phyloP scores from a whole-genome alignment of 129 eudicot species.

The Centaurea solstitialis region DNA sequence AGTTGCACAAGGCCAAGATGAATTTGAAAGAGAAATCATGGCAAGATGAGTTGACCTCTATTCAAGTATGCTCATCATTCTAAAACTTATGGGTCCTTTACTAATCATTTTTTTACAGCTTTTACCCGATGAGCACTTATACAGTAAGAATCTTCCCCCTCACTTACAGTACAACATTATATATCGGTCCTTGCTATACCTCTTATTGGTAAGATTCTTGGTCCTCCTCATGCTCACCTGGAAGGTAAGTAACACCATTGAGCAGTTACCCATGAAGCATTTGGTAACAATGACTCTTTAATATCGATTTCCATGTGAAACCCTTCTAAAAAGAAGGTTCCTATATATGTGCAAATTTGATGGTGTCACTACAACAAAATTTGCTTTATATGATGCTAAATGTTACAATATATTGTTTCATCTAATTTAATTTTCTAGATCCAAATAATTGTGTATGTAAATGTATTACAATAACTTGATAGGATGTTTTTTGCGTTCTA shows the following conservation, averaged over 20 bases:
- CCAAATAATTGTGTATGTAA: neutral
- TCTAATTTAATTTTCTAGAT: neutral
- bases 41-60: constrained; percentile 69
- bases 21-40: constrained; percentile 62
- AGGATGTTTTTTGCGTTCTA: no score
- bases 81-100: neutral
- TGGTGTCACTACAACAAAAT: no score
- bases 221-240: no score
- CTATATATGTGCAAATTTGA: neutral
- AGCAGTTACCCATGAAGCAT: no score
- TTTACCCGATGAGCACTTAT: no score
- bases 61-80: constrained; percentile 52
- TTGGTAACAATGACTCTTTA: no score
- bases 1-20: constrained; percentile 57
- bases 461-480: neutral
- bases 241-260: no score
- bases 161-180: no score
- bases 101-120: no score
- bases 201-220: no score
- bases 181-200: no score
- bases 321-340: neutral
- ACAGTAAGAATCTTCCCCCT: no score
- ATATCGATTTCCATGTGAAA: neutral
- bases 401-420: neutral
- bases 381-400: neutral